Conservation (phyloP, 805 yeast genomes). For the Yarrowia osloensis region DNA sequence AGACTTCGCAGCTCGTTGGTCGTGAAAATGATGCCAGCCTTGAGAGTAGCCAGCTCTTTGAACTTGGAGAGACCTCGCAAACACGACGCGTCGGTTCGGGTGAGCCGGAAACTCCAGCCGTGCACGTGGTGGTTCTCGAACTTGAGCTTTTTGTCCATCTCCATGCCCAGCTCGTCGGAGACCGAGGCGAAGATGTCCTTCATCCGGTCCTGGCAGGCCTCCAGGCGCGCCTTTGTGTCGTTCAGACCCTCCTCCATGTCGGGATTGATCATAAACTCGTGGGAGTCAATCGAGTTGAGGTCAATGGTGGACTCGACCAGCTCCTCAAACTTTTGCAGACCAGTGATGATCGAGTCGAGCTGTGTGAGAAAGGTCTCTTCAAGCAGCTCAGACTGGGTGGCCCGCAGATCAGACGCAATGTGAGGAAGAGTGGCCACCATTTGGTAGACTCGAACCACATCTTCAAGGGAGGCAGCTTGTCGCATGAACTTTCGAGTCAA, state of each 20-base stretch:
- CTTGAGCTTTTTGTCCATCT: slow-evolving; percentile 83
- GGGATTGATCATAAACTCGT: slow-evolving; percentile 82
- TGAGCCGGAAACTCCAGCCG: slow-evolving; percentile 93
- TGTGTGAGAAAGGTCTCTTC: slow-evolving; percentile 56
- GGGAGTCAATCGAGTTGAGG: slow-evolving; percentile 73
- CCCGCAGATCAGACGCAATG: slow-evolving; percentile 54
- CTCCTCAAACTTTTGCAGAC: slow-evolving; percentile 71
- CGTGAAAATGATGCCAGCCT: slow-evolving; percentile 93
- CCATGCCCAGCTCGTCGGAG: slow-evolving; percentile 76
- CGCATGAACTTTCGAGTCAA: slow-evolving; percentile 65
- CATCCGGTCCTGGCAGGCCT: slow-evolving; percentile 56
- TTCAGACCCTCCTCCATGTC: slow-evolving; percentile 82
- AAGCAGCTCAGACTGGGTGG: slow-evolving; percentile 47
- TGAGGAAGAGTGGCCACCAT: slow-evolving; percentile 72
- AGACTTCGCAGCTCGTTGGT: slow-evolving; percentile 63
- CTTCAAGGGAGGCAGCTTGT: slow-evolving; percentile 69
- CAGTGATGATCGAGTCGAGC: slow-evolving; percentile 41
- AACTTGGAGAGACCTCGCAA: slow-evolving; percentile 64
- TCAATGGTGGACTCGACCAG: slow-evolving; percentile 92
- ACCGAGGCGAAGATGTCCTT: slow-evolving; percentile 47
- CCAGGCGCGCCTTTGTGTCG: slow-evolving; percentile 59
- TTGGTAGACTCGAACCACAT: slow-evolving; percentile 86
- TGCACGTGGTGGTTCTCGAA: slow-evolving; percentile 83
- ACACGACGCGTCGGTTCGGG: slow-evolving; percentile 81
- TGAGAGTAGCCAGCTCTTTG: slow-evolving; percentile 83